Evolutionary conservation across 495 filamentous ascomycete genomes (phyloP).

Genomic region (Penicillium pulvis): DNA sequence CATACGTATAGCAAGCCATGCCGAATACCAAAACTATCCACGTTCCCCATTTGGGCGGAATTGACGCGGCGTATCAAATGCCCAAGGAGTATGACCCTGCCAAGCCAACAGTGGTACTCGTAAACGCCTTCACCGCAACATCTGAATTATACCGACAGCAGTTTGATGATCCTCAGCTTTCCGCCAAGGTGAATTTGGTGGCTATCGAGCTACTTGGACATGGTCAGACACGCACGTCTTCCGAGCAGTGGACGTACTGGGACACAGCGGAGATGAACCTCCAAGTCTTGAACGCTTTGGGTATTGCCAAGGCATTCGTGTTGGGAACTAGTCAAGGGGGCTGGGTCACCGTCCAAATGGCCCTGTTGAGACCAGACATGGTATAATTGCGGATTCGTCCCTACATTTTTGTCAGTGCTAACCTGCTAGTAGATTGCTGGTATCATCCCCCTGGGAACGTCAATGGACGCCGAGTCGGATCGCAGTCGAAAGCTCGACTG

Average conservation of each 20-base stretch:
- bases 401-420: not conserved
- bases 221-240: conserved; percentile 44
- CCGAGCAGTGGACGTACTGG: conserved; percentile 54
- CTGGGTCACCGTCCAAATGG: conserved; percentile 63
- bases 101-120: conserved; percentile 41
- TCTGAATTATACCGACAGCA: conserved; percentile 34
- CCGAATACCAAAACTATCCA: conserved; percentile 25
- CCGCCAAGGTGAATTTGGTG: conserved; percentile 44
- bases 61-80: conserved; percentile 37
- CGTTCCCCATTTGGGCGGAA: conserved; percentile 42
- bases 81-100: conserved; percentile 29
- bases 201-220: conserved; percentile 57
- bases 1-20: conserved; percentile 12
- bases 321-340: conserved; percentile 66
- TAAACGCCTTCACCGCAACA: conserved; percentile 42
- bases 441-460: conserved; percentile 62
- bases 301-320: conserved; percentile 56
- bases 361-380: conserved; percentile 59
- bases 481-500: conserved; percentile 53
- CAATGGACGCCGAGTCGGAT: conserved; percentile 62
- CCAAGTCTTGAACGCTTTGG: conserved; percentile 54
- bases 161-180: conserved; percentile 28
- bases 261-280: conserved; percentile 53
- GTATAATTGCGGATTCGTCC: conserved; percentile 18
- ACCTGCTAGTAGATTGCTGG: conserved; percentile 49